phyloP scores from a whole-genome alignment of 2,329 filamentous ascomycete species.

The Aspergillus sp. region DNA sequence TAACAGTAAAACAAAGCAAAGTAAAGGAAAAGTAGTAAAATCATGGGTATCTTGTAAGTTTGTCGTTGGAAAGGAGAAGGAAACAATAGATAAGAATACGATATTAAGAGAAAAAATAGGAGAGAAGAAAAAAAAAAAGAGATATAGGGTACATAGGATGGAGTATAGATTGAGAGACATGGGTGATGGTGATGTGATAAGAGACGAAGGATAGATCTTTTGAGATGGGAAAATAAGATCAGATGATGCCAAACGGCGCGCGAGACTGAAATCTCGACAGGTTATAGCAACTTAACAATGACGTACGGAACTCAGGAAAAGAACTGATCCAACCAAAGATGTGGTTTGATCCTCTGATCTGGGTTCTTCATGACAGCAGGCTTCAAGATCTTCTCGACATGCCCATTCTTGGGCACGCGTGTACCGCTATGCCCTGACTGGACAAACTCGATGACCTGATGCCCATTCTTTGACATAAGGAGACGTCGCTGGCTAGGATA shows the following conservation, averaged over 20 bases:
- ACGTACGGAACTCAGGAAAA: neutral
- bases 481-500: slow-evolving; percentile 48
- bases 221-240: too few relatives aligned
- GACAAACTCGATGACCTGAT: slow-evolving; percentile 48
- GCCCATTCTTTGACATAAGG: slow-evolving; percentile 50
- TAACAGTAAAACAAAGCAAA: slow-evolving; percentile 3
- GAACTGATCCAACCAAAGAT: slow-evolving; percentile 34
- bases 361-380: slow-evolving; percentile 47
- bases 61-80: neutral
- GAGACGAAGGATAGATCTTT: too few relatives aligned
- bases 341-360: slow-evolving; percentile 34
- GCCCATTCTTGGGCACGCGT: slow-evolving; percentile 45
- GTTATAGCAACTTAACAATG: neutral
- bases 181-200: too few relatives aligned
- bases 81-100: neutral
- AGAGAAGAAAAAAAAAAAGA: neutral
- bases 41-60: slow-evolving; percentile 5
- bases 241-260: too few relatives aligned
- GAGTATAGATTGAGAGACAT: too few relatives aligned
- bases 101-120: slow-evolving; percentile 1
- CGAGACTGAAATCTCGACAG: neutral
- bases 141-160: neutral
- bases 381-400: slow-evolving; percentile 45
- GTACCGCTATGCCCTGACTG: slow-evolving; percentile 42
- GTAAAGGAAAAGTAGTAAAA: slow-evolving; percentile 3